Base-by-base conservation (phyloP, 1,284 basidiomycete species). In the Papiliotrema terrestris region DNA sequence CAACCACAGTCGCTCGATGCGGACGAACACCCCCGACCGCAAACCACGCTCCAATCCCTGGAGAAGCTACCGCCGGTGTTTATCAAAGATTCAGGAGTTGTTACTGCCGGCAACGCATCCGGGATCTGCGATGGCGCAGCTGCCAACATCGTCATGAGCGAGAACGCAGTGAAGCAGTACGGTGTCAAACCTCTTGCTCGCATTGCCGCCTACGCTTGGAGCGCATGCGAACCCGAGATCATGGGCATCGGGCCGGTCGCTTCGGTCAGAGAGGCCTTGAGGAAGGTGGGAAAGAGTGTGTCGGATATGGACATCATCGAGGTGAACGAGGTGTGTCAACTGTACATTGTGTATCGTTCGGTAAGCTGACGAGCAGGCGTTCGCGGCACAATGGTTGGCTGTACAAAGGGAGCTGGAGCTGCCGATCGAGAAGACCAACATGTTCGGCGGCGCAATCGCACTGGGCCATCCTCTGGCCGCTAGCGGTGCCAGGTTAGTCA, bases 231-330 rank as follows among this genome's bases (percentile, higher is more conserved):
- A 62, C 82, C 82, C 15, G 75, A 73, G 51, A 78, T 82, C 56
- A 83, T 83, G 82, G 82, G 78, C 15, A 81, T 82, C 54, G 82
- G 81, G n/a, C 82, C 82, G 11, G 81, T 82, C 8, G 71, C 69
- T 14, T 60, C 65, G 49, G 63, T 73, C 45, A 58, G 61, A 32
- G 51, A 71, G 49, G 71, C 70, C 2, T 58, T 73, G 42, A 52
- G 48, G 52, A 68, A 66, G 49, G 55, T 60, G 37, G 72, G 72
- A 20, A 72, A 69, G 56, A 75, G 51, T 15, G 62, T 82, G 2
- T 68, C 62, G 29, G 78, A 82, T 59, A 81, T 82, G 68, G 80
- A 81, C 67, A 63, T 82, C 37, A 78, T 82, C 58, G 82, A 83
- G 61, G 72, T 83, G 49, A 83, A 82, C 71, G 82, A 83, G 56